Evolutionary conservation across 1,284 basidiomycete genomes (phyloP).

Genomic region (Tylopilus sp.): DNA sequence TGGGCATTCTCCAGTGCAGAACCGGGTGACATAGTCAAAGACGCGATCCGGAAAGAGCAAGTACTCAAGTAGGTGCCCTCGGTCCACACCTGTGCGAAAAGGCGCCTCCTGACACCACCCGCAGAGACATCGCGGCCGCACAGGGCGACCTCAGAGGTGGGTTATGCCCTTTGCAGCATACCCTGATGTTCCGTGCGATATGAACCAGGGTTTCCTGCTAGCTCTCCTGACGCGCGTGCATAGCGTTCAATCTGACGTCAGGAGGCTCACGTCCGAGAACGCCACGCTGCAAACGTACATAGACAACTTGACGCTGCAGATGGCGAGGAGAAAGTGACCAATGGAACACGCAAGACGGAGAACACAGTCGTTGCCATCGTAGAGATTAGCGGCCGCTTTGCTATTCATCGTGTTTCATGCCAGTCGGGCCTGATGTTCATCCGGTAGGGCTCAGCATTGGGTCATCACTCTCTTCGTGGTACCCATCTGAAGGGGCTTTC

Average conservation of each 20-base stretch:
- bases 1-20: conserved; percentile 55
- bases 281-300: conserved; percentile 84
- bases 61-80: conserved; percentile 47
- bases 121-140: conserved; percentile 66
- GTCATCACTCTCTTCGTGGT: background rate
- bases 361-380: background rate
- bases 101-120: background rate
- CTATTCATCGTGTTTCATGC: background rate
- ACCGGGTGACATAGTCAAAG: conserved; percentile 62
- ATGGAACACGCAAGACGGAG: background rate
- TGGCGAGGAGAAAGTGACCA: conserved; percentile 64
- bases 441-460: background rate
- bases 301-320: conserved; percentile 80
- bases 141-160: conserved; percentile 72
- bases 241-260: conserved; percentile 67
- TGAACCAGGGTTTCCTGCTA: conserved; percentile 30
- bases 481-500: background rate
- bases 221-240: conserved; percentile 67
- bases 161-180: background rate
- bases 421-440: background rate
- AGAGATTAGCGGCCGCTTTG: conserved; percentile 2
- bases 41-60: conserved; percentile 69
- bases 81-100: background rate
- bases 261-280: conserved; percentile 74
- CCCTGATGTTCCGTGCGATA: background rate